phyloP scores from a whole-genome alignment of 2,329 filamentous ascomycete species.

The Aschersonia sp. region DNA sequence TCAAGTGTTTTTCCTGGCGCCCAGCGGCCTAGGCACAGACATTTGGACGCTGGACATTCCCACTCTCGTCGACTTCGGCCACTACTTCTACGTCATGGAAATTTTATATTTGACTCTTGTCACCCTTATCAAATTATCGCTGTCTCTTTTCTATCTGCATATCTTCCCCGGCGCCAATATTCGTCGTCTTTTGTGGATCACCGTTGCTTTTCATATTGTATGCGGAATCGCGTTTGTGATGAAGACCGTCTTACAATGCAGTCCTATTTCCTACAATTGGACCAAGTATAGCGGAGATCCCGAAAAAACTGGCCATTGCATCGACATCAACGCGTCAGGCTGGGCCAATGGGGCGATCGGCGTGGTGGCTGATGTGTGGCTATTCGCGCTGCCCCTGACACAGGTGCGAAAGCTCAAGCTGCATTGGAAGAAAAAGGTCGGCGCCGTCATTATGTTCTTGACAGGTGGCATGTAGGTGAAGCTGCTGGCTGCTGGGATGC shows the following conservation, averaged over 20 bases:
- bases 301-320: constrained; percentile 25
- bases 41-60: constrained; percentile 25
- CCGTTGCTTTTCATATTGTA: constrained; percentile 18
- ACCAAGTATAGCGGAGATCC: constrained; percentile 21
- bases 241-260: constrained; percentile 27
- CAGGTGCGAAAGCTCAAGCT: constrained; percentile 21
- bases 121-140: constrained; percentile 27
- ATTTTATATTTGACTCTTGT: constrained; percentile 26
- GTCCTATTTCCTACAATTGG: constrained; percentile 29
- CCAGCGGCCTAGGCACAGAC: constrained; percentile 25
- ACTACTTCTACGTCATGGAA: constrained; percentile 21
- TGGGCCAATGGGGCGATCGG: constrained; percentile 32
- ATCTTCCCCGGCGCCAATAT: constrained; percentile 26
- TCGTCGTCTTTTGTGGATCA: constrained; percentile 19
- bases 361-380: constrained; percentile 29
- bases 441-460: constrained; percentile 26
- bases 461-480: constrained; percentile 19
- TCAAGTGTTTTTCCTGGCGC: constrained; percentile 9
- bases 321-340: constrained; percentile 26
- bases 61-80: constrained; percentile 22
- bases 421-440: constrained; percentile 11
- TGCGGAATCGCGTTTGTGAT: constrained; percentile 22
- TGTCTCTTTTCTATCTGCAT: constrained; percentile 33
- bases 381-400: constrained; percentile 28
- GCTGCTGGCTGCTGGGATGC: too few relatives aligned